phyloP scores from a whole-genome alignment of 371 early-diverging fungal genomes.

The Aphelidium insulamus region DNA sequence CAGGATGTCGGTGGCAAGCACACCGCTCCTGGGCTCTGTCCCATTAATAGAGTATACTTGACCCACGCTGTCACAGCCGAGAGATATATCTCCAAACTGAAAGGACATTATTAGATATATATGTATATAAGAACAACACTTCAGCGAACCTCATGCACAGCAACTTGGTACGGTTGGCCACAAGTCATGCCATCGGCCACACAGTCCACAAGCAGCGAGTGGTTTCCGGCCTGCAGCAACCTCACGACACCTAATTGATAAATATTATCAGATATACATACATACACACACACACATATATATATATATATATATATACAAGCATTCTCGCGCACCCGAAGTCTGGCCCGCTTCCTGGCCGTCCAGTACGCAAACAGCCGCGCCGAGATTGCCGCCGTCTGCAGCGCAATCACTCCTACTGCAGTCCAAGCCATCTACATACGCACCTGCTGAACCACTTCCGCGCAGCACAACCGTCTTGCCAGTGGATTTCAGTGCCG shows the following conservation, averaged over 20 bases:
- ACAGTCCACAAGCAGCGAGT: too few relatives aligned
- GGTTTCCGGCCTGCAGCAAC: too few relatives aligned
- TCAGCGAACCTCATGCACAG: conserved; percentile 22
- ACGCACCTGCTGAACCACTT: conserved; percentile 42
- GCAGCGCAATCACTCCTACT: background rate
- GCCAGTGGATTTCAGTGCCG: conserved; percentile 34
- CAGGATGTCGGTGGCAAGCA: conserved; percentile 19
- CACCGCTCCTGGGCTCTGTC: conserved; percentile 20
- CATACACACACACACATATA: too few relatives aligned
- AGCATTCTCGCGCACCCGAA: too few relatives aligned
- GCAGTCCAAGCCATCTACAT: conserved; percentile 21
- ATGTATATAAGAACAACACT: conserved; percentile 74
- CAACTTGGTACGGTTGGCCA: too few relatives aligned
- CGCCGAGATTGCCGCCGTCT: background rate
- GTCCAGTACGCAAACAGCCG: background rate
- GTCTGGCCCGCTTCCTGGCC: too few relatives aligned
- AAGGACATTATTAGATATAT: too few relatives aligned
- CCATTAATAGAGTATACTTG: conserved; percentile 26
- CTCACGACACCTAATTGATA: too few relatives aligned
- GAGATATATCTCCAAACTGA: conserved; percentile 50
- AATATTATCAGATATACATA: too few relatives aligned
- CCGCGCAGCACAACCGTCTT: conserved; percentile 50
- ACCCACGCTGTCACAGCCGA: conserved; percentile 30
- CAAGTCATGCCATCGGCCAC: too few relatives aligned
- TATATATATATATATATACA: background rate